Conservation (phyloP, 1,139 yeast species). For the Taiozyma sp. region DNA sequence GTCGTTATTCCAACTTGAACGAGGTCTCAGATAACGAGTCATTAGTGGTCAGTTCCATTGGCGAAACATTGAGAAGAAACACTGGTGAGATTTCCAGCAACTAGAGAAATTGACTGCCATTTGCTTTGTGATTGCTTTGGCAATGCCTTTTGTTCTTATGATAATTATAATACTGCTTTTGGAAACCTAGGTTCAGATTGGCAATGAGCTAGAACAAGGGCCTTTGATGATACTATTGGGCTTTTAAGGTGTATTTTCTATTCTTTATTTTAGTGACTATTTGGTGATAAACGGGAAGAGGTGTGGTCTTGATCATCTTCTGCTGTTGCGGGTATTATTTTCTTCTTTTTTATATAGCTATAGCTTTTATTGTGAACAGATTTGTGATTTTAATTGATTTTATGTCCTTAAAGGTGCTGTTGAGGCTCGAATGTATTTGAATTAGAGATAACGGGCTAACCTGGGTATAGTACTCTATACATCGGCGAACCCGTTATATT, state of each 20-base stretch:
- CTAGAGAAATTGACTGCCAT: neutral
- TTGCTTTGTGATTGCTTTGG: neutral
- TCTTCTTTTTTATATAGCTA: neutral
- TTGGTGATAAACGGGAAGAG: neutral
- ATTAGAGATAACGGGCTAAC: too few species aligned
- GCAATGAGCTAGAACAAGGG: neutral
- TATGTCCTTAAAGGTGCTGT: too few species aligned
- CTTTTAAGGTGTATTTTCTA: neutral
- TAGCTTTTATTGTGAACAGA: neutral
- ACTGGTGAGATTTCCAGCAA: conserved; percentile 32
- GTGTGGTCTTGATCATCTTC: neutral
- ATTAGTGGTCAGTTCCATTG: conserved; percentile 32
- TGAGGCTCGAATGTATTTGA: too few species aligned
- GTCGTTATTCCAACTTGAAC: conserved; percentile 14
- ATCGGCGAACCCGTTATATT: too few species aligned
- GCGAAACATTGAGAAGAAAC: conserved; percentile 35
- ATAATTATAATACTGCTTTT: neutral
- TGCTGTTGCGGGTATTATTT: neutral
- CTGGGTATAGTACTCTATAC: too few species aligned
- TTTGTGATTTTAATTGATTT: neutral
- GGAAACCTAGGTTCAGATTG: neutral
- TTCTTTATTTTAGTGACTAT: neutral
- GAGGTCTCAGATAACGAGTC: conserved; percentile 17
- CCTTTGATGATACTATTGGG: neutral
- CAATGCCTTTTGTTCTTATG: neutral